Evolutionary conservation across 768 basidiomycete species (phyloP), one percentile per base, ranked within the genome.

Genomic region (Russula lepida): DNA sequence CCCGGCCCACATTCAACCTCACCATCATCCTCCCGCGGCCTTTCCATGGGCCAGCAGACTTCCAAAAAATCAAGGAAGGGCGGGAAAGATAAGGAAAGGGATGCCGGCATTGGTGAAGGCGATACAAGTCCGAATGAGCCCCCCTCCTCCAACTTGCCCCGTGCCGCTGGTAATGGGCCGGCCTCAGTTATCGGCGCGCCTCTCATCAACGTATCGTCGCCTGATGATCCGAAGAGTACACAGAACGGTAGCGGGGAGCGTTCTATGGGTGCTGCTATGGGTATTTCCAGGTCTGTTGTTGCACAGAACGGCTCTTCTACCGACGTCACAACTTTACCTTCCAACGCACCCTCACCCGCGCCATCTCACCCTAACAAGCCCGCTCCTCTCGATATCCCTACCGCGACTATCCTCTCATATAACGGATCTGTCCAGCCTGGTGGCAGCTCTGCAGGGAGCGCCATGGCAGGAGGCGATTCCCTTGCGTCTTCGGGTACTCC

Each of bases 341-440:
- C 66, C 39, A 53, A 65, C 17, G 58, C 67, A 19, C 66, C 68
- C 0, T 58, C 66, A 17, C 64, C 69, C 64, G 39, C 70, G 58
- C 70, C 74, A 52, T 54, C 62, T 19, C 53, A 69, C 49, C 62
- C 64, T 37, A 66, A 68, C 44, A 81, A 73, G 58, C 78, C 85
- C 0, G 67, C 79, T 12, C 82, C 89, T 6, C 78, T 92, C 59
- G 90, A 93, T 71, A 88, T 90, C 66, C 87, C 91, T 25, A 78
- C 81, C 25, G 84, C 89, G 55, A 92, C 93, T 37, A 97, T 98
- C 66, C 84, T 97, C 59, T 84, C 92, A 59, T 76, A 81, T 56
- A 64, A 72, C 78, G 28, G 74, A 80, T 64, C 75, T 78, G 9
- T 68, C 71, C 35, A 67, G 67, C 17, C 72, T 69, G 43, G 79